phyloP scores from a whole-genome alignment of 2,329 filamentous ascomycete genomes.

The Ophioceras dolichostomum region DNA sequence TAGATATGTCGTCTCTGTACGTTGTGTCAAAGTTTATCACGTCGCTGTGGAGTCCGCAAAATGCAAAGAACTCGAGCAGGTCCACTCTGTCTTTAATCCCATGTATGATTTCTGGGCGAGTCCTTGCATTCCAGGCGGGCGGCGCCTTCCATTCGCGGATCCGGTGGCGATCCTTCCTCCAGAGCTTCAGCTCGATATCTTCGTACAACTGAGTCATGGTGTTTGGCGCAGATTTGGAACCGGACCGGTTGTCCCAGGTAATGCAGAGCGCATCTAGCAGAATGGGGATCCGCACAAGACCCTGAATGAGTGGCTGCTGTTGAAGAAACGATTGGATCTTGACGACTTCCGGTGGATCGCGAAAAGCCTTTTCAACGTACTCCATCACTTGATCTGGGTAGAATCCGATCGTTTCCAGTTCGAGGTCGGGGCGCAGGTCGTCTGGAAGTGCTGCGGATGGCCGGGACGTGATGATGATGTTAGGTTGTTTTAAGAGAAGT shows the following conservation, averaged over 20 bases:
- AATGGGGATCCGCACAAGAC: conserved; percentile 28
- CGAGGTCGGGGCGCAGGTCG: conserved; percentile 16
- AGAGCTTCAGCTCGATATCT: conserved; percentile 19
- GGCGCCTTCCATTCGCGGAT: conserved; percentile 3
- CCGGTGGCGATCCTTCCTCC: conserved; percentile 23
- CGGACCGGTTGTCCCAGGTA: conserved; percentile 16
- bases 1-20: conserved; percentile 10
- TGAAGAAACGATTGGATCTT: conserved; percentile 20
- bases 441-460: conserved; percentile 12
- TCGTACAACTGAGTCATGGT: conserved; percentile 24
- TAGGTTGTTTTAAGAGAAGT: conserved; percentile 17
- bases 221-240: conserved; percentile 5
- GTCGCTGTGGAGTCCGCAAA: conserved; percentile 19
- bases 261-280: conserved; percentile 30
- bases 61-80: conserved; percentile 20
- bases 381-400: conserved; percentile 18
- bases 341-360: conserved; percentile 5
- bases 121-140: conserved; percentile 13
- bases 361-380: conserved; percentile 15
- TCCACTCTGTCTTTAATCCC: conserved; percentile 9
- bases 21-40: conserved; percentile 18
- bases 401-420: conserved; percentile 28
- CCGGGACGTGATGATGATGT: conserved; percentile 27
- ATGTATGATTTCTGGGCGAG: conserved; percentile 7
- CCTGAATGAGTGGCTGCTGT: conserved; percentile 17